Evolutionary conservation across 495 filamentous ascomycete species (phyloP), one percentile per base, ranked within the genome.

Genomic region (Extremus antarcticus): DNA sequence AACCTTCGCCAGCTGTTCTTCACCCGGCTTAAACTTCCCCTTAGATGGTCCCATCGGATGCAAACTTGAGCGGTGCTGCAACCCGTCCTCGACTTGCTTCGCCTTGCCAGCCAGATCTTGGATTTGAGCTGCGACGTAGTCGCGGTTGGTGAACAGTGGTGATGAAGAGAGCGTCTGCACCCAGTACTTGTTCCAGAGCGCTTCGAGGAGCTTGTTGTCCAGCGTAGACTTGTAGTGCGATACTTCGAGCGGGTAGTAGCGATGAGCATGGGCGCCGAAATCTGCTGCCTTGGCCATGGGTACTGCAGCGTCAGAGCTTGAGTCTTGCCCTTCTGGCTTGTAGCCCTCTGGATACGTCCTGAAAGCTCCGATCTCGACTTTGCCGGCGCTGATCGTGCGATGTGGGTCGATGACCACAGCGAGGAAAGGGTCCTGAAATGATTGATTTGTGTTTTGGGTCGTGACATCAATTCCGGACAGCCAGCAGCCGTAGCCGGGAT

Each of bases 171-270:
- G 79, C 22, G 94, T 99, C 55, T 89, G 83, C 22, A 97, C 91
- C 94, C 94, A 99, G 73, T 99, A 99, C 67, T 99, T 99, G 70
- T 95, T 96, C 94, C 94, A 99, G 50, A 99, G 76, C 43, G 87
- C 76, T 59, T 90, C 88, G 4, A 99, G 74, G 25, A 97, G 74
- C 57, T 87, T 81, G 0, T 80, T 76, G 67, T 99, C 94, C 25
- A 99, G 83, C 2, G 85, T 84, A 53, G 84, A 88, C 75, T 95
- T 95, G 75, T 88, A 99, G 72, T 92, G 87, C 25, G 87, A 86
- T 9, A 97, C 86, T 50, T 92, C 87, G 3, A 99, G 81, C 0
- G 82, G 70, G 67, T 99, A 99, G 69, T 99, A 99, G 38, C 83
- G 79, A 61, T 79, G 86, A 2, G 81, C 83, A 67, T 97, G 90